Percentiles rank a stretch among this genome's conserved stretches.
Conservation (phyloP, 1,284 basidiomycete species). For the Ganoderma sinense region DNA sequence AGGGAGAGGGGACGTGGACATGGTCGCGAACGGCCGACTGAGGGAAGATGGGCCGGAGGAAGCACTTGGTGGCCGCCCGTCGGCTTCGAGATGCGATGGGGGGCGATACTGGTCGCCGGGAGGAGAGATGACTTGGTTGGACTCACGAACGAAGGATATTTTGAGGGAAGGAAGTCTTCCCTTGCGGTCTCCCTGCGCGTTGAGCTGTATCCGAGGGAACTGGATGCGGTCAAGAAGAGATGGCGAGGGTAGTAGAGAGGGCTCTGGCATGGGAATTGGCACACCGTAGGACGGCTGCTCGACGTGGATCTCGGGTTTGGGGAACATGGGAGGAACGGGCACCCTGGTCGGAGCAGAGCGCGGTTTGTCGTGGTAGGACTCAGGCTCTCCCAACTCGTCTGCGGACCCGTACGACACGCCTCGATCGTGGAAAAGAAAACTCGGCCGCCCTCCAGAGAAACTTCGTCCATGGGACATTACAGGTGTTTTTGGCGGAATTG, state of each 20-base stretch:
- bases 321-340: constrained; percentile 24
- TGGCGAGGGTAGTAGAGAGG: not conserved
- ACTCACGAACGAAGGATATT: constrained; percentile 27
- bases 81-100: not conserved
- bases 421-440: not conserved
- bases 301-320: constrained; percentile 1
- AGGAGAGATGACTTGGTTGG: constrained; percentile 23
- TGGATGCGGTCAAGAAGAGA: constrained; percentile 13
- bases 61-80: constrained; percentile 14
- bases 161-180: constrained; percentile 24
- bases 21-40: constrained; percentile 28
- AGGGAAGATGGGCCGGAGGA: constrained; percentile 18
- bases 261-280: constrained; percentile 15
- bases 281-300: not conserved
- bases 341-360: constrained; percentile 15
- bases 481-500: constrained; percentile 23
- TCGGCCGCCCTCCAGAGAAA: not conserved
- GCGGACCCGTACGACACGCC: not conserved
- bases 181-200: constrained; percentile 7
- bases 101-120: constrained; percentile 6
- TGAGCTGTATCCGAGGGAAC: constrained; percentile 18
- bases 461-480: constrained; percentile 4
- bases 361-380: constrained; percentile 13
- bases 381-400: constrained; percentile 19
- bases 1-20: constrained; percentile 16